Evolutionary conservation across 768 basidiomycete genomes (phyloP).

Genomic region (Xerocomus potaroensis): DNA sequence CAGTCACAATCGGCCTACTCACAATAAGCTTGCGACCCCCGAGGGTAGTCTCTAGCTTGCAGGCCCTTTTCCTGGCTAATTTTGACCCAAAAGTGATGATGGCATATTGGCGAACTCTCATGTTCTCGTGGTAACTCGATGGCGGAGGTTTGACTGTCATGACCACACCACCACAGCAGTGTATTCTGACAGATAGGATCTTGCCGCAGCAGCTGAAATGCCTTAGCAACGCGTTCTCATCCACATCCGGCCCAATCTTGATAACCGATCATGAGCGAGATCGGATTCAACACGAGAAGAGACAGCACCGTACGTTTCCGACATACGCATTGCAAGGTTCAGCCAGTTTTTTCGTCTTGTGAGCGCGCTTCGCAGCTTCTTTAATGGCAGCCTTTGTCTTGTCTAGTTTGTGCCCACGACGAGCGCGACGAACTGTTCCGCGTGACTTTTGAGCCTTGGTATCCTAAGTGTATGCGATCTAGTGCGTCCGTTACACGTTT

Average conservation of each 20-base stretch:
- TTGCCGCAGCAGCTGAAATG: conserved; percentile 26
- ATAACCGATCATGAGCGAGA: conserved; percentile 3
- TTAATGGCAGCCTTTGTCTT: conserved; percentile 16
- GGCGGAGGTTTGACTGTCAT: conserved; percentile 25
- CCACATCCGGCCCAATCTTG: conserved; percentile 32
- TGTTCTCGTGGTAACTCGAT: conserved; percentile 31
- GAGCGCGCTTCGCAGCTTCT: conserved; percentile 15
- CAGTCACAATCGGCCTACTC: conserved; percentile 14
- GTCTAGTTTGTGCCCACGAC: conserved; percentile 6
- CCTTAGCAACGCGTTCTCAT: conserved; percentile 18
- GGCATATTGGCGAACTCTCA: conserved; percentile 47
- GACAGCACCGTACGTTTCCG: conserved; percentile 51
- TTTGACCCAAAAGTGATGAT: conserved; percentile 41
- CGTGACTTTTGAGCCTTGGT: conserved; percentile 8
- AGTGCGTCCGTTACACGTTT: neutral
- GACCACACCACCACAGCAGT: conserved; percentile 32
- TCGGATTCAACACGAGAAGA: neutral
- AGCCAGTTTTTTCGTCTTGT: conserved; percentile 3
- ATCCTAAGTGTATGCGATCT: neutral
- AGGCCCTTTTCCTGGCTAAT: conserved; percentile 37
- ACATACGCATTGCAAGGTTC: conserved; percentile 44
- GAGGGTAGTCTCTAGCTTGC: conserved; percentile 38
- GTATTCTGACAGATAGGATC: conserved; percentile 20
- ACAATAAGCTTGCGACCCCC: conserved; percentile 41
- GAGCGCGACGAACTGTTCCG: conserved; percentile 7